Conservation (phyloP, 768 basidiomycete genomes). For the Collybiopsis luxurians region DNA sequence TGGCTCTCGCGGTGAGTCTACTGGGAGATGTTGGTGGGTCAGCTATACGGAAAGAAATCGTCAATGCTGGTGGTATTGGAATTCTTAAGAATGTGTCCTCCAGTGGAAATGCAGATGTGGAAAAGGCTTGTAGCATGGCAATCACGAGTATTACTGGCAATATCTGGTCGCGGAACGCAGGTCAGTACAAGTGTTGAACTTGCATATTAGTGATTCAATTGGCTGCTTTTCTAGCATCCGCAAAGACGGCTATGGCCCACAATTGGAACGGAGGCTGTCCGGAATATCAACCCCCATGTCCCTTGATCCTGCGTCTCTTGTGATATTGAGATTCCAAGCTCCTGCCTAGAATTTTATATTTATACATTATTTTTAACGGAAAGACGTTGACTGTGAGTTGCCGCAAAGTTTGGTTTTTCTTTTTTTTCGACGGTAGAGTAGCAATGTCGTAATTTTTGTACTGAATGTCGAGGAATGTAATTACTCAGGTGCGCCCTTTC, state of each 20-base stretch:
- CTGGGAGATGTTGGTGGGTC: slow-evolving; percentile 24
- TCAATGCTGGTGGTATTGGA: slow-evolving; percentile 24
- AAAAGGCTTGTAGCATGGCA: slow-evolving; percentile 23
- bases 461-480: no score
- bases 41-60: slow-evolving; percentile 24
- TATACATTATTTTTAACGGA: background rate
- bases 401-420: no score
- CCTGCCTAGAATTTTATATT: no score
- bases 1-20: slow-evolving; percentile 22
- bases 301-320: background rate
- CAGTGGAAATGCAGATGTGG: slow-evolving; percentile 16
- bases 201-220: background rate
- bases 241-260: slow-evolving; percentile 13
- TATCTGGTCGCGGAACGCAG: slow-evolving; percentile 23
- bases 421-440: no score
- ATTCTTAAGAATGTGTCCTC: slow-evolving; percentile 21
- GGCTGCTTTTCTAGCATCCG: slow-evolving; percentile 9
- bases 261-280: slow-evolving; percentile 16
- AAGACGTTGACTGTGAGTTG: background rate
- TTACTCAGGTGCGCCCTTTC: no score
- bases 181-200: slow-evolving; percentile 6
- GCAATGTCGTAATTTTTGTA: no score
- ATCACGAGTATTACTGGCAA: slow-evolving; percentile 23
- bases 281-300: slow-evolving; percentile 11
- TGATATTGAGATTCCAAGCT: background rate